Conservation (phyloP, 2,329 filamentous ascomycete genomes). For the Leptographium galeiforme region DNA sequence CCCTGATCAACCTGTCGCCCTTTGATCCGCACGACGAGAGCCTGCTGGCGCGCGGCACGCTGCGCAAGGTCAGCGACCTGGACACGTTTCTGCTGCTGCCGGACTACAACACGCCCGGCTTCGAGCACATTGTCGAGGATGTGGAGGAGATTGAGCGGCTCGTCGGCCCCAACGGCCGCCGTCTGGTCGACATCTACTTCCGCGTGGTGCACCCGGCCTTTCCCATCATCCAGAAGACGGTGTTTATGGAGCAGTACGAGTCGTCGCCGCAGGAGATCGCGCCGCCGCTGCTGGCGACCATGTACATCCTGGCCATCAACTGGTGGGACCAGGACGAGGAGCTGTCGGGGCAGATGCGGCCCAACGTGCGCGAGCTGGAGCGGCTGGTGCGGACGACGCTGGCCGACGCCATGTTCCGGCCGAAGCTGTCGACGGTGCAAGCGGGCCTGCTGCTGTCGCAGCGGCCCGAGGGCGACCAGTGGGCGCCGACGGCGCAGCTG, state of each 20-base stretch:
- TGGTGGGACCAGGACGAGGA: conserved; percentile 47
- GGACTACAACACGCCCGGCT: conserved; percentile 57
- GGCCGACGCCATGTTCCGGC: conserved; percentile 32
- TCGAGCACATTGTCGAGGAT: conserved; percentile 56
- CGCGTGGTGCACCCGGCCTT: conserved; percentile 45
- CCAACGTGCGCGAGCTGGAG: conserved; percentile 23
- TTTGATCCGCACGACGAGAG: conserved; percentile 77
- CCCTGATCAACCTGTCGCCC: conserved; percentile 66
- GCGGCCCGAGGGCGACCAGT: conserved; percentile 30
- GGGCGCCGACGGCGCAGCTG: conserved; percentile 36
- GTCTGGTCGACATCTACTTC: conserved; percentile 55
- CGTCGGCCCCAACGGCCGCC: conserved; percentile 48
- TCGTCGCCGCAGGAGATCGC: conserved; percentile 44
- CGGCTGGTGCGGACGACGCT: conserved; percentile 26
- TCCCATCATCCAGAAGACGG: conserved; percentile 45
- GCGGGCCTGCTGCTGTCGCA: conserved; percentile 41
- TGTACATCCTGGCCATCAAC: conserved; percentile 48
- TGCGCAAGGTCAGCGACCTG: conserved; percentile 62
- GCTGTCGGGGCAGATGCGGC: conserved; percentile 30
- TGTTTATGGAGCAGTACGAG: conserved; percentile 48
- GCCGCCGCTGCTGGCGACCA: conserved; percentile 43
- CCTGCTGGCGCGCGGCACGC: conserved; percentile 51
- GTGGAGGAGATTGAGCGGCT: conserved; percentile 50
- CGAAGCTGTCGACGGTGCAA: conserved; percentile 42
- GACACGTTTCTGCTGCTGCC: conserved; percentile 73